Evolutionary conservation across 495 filamentous ascomycete species (phyloP), one percentile per base, ranked within the genome.

Genomic region (Aspergillus taichungensis): DNA sequence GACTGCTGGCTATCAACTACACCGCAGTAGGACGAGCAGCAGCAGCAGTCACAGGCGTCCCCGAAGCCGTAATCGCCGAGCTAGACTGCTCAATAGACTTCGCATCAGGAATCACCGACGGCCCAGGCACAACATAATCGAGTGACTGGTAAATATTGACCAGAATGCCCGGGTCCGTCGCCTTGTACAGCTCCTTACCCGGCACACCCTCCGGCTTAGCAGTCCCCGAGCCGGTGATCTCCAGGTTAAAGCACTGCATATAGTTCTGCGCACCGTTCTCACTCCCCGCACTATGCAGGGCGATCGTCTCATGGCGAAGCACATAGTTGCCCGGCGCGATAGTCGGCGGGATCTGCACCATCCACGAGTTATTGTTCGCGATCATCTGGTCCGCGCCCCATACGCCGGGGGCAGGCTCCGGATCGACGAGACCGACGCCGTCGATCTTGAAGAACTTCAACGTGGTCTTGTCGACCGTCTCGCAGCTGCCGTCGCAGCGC

Each of bases 361-460:
- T 62, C 75, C 76, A 81, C 36, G 60, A 70, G 60, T 69, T 71
- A 70, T 75, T 72, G 64, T 80, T 77, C 34, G 62, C 62, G 55
- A 75, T 71, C 27, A 86, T 60, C 8, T 62, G 49, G 52, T 87
- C 80, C n/a, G 76, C 61, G 8, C 69, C 77, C 82, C 81, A 85
- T 11, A 49, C 62, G 11, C 77, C 79, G 12, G 68, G 68, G 36
- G 42, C 42, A 43, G 14, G 37, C 8, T 62, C 52, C 33, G 63
- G 65, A 51, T 66, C 53, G 44, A 74, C 53, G 37, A 80, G 67
- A 35, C 78, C 82, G 6, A 66, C 61, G 28, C 71, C 69, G 50
- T 67, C 69, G 50, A 87, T 78, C 74, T 85, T 84, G 73, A 85
- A 82, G 63, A 77, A 87, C 40, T 75, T 52, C 12, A 85, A 73